A percentile compares a stretch with the other conserved stretches of the same genome.
These are phyloP conservation scores for Hypoxylon sp. DNA, from an alignment of 2,329 filamentous ascomycete species.

Conservation along the genomic window DNA sequence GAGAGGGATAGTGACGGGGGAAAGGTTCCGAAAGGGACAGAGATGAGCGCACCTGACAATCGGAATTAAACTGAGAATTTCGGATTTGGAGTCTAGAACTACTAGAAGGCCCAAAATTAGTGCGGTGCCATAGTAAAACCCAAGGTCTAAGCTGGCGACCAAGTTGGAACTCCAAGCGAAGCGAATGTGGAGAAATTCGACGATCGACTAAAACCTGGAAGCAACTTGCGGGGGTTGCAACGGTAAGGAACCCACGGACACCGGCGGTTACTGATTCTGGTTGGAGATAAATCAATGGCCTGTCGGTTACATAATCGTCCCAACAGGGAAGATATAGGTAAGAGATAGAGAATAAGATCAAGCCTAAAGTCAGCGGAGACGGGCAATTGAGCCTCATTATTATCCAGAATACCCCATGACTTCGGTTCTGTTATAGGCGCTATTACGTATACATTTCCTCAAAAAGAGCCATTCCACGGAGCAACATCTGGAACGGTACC, in stretches of 20 bases:
- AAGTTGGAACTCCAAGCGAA: constrained; percentile 26
- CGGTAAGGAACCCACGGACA: constrained; percentile 21
- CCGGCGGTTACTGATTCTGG: constrained; percentile 28
- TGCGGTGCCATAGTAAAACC: constrained; percentile 20
- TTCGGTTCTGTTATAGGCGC: neutral
- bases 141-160: constrained; percentile 27
- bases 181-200: constrained; percentile 37
- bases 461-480: constrained; percentile 4
- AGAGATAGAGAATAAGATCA: constrained; percentile 22
- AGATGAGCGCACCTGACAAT: constrained; percentile 28
- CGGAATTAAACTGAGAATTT: constrained; percentile 15
- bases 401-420: constrained; percentile 35
- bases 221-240: constrained; percentile 38
- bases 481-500: constrained; percentile 7
- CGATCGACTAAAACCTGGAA: constrained; percentile 36
- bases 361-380: constrained; percentile 38
- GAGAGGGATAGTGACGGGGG: constrained; percentile 34
- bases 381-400: constrained; percentile 41
- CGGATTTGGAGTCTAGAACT: constrained; percentile 41
- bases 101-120: constrained; percentile 31
- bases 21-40: constrained; percentile 37
- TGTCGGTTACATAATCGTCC: constrained; percentile 26
- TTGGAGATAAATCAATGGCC: constrained; percentile 18
- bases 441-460: constrained; percentile 2
- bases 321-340: constrained; percentile 28